phyloP scores from a whole-genome alignment of 371 early-diverging fungal genomes.

The Chytridiales sp. region DNA sequence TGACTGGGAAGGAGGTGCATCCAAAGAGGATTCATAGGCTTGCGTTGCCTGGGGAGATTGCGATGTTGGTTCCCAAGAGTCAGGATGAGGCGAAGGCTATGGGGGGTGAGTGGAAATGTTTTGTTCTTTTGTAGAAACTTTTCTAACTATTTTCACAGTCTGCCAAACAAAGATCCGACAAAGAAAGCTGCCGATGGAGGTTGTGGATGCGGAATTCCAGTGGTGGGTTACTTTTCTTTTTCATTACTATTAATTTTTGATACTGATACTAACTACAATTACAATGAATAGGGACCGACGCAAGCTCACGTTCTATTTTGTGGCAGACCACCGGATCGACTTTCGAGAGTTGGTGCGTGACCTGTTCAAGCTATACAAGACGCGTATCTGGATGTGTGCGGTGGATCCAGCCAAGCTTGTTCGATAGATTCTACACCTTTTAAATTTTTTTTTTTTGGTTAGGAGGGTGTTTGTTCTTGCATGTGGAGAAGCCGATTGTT shows the following conservation, averaged over 20 bases:
- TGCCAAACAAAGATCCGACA: constrained; percentile 87
- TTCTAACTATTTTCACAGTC: constrained; percentile 31
- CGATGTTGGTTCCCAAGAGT: constrained; percentile 65
- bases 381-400: constrained; percentile 96
- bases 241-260: constrained; percentile 1
- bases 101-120: constrained; percentile 23
- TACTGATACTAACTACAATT: neutral
- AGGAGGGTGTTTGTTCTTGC: no score
- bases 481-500: neutral
- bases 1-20: constrained; percentile 65
- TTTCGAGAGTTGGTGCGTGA: constrained; percentile 98
- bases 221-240: constrained; percentile 57
- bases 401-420: constrained; percentile 37
- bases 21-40: constrained; percentile 87
- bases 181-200: constrained; percentile 86
- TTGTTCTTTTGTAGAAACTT: neutral
- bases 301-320: constrained; percentile 94
- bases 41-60: constrained; percentile 76
- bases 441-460: constrained; percentile 19
- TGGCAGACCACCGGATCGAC: constrained; percentile 94
- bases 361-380: constrained; percentile 98
- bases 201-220: constrained; percentile 96
- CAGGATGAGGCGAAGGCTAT: constrained; percentile 89
- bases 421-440: constrained; percentile 16
- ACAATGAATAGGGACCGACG: constrained; percentile 74